Evolutionary conservation across 768 basidiomycete genomes (phyloP), one percentile per base, ranked within the genome.

Genomic region (Tulasnella sp.): DNA sequence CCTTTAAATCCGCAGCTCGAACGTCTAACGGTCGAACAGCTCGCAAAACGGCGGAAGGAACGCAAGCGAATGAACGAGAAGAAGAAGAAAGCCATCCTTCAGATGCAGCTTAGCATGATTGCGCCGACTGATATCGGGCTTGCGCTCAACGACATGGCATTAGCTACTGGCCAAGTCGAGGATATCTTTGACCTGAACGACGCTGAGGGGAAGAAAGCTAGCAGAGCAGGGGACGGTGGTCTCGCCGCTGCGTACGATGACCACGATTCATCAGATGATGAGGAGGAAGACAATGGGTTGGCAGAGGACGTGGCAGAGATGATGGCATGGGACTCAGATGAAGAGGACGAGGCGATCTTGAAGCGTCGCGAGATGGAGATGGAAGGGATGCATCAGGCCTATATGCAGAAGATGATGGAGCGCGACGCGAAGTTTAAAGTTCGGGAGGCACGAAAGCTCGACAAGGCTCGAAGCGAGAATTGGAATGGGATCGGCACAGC

Each of bases 71-170:
- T 84, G 1, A 97, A 97, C 71, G 96, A 98, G 73, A 75, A 87
- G 67, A 90, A 87, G 72, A 76, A 80, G 27, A 82, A 85, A 63
- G 88, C 91, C 0, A 84, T 98, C 42, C 89, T 91, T 67, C 85
- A 93, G 53, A 87, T 98, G 82, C 96, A 98, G 69, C 77, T 98
- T 48, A 85, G 89, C 68, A 99, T 99, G 96, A 89, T 87, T 11
- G 91, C 92, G 19, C 96, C 96, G n/a, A 74, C 93, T 64, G 96
- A 97, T 65, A 92, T 98, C 63, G 93, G 92, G 68, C 71, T 92
- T 60, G 89, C 92, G 66, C 86, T 87, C 65, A 76, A 79, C 53
- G 92, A 94, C 63, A 73, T 80, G 2, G 76, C 85, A 17, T 76
- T 94, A 17, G 75, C 73, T n/a, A 68, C 79, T 22, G 84, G 87